Evolutionary conservation across 2,329 filamentous ascomycete species (phyloP), one percentile per base, ranked within the genome.

Genomic region (Hypomyces rosellus): DNA sequence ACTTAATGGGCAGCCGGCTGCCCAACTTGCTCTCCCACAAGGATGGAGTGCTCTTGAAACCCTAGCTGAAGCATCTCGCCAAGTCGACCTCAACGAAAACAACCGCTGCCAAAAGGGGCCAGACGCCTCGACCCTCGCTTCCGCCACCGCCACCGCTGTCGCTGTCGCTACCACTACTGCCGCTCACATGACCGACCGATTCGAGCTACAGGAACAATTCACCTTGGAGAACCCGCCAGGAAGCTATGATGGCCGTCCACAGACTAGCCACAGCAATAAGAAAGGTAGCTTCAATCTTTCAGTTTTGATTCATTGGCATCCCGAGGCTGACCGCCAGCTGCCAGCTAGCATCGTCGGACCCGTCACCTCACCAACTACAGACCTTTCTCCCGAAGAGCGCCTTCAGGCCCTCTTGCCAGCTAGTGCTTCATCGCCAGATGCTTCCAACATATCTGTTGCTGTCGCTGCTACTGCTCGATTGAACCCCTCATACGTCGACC

Each of bases 11-110:
- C 69, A 63, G 41, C 43, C 58, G 4, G 51, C 59, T 2, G 57
- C 60, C 25, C 50, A 63, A 6, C 57, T 53, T 42, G 68, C 71
- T 18, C 61, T 74, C 7, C 74, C 76, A 1, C 78, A 81, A 57
- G 81, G 82, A 57, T 89, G 89, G 76, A 89, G 88, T 54, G 88
- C 88, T 2, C 74, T 96, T 36, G 88, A 95, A 64, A 90, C 90
- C 5, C 75, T 96, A 18, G 90, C 90, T 33, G 90, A 96, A 68
- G 90, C 91, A 0, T 95, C 90, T 45, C 80, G 89, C 46, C 88
- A 88, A 65, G 81, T 93, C 51, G 86, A 87, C 58, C 73, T 82
- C 14, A 79, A 74, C 53, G 78, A 83, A 60, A 82, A 82, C 61
- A 78, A 75, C 47, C 78, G 80, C 58, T 73, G 74, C 50, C 69